These are phyloP conservation scores for Rhizopus sp. DNA, from an alignment of 371 early-diverging fungal genomes.

Conservation along the genomic window DNA sequence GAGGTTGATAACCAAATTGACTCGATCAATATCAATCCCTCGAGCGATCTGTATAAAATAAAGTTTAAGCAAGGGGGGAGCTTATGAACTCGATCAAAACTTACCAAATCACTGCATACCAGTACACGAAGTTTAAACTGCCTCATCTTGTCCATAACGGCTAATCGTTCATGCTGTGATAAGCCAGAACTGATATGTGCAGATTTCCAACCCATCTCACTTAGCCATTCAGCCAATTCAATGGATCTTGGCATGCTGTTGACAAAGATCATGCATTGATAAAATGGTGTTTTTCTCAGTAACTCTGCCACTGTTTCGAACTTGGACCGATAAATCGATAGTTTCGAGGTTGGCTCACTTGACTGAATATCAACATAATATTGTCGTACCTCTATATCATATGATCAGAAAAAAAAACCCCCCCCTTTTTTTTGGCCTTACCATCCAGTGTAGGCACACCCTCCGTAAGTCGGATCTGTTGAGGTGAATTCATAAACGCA, in stretches of 20 bases:
- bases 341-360: slow-evolving; percentile 9
- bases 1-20: slow-evolving; percentile 97
- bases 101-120: slow-evolving; percentile 78
- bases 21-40: slow-evolving; percentile 98
- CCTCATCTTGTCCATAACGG: slow-evolving; percentile 65
- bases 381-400: slow-evolving; percentile 57
- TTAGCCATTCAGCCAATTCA: slow-evolving; percentile 57
- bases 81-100: background rate
- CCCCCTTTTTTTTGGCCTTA: slow-evolving; percentile 18
- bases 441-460: slow-evolving; percentile 62
- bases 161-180: slow-evolving; percentile 60
- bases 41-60: slow-evolving; percentile 75
- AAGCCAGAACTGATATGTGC: slow-evolving; percentile 57
- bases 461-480: slow-evolving; percentile 58
- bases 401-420: background rate
- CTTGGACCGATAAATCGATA: slow-evolving; percentile 50
- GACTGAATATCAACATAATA: slow-evolving; percentile 43
- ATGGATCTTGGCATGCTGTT: slow-evolving; percentile 57
- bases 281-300: slow-evolving; percentile 58
- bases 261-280: slow-evolving; percentile 69
- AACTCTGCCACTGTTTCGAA: slow-evolving; percentile 52
- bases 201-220: slow-evolving; percentile 60
- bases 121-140: slow-evolving; percentile 70
- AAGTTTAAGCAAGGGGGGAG: background rate
- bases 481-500: slow-evolving; percentile 48